phyloP scores from a whole-genome alignment of 176 grass and related monocot species.

The Eleusine coracana region DNA sequence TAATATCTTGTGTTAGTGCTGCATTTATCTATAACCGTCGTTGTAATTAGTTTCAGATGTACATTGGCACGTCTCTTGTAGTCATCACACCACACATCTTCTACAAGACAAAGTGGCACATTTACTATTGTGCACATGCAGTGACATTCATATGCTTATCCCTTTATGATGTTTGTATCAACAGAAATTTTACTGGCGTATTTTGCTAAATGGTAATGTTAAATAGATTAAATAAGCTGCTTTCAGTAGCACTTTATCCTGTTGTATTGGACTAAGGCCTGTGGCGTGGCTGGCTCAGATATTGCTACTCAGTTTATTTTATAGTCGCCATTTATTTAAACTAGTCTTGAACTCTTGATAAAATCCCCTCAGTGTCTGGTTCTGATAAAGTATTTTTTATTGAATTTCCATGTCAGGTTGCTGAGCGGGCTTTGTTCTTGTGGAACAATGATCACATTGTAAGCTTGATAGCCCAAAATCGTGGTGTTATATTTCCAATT shows the following conservation, averaged over 20 bases:
- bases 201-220: constrained; percentile 11
- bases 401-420: constrained; percentile 58
- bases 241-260: background rate
- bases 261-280: background rate
- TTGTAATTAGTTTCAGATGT: background rate
- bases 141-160: background rate
- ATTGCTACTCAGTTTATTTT: background rate
- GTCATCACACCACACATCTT: background rate
- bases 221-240: constrained; percentile 1
- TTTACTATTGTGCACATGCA: background rate
- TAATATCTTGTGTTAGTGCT: background rate
- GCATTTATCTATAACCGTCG: background rate
- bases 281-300: background rate
- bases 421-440: constrained; percentile 86
- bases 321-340: background rate
- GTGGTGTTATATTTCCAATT: constrained; percentile 83
- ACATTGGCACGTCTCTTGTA: background rate
- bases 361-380: background rate
- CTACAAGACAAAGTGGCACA: background rate
- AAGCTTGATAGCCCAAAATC: constrained; percentile 91
- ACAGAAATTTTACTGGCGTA: background rate
- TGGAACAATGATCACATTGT: constrained; percentile 99
- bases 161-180: constrained; percentile 20
- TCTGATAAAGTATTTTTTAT: constrained; percentile 32
- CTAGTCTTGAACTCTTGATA: background rate